Base-by-base conservation (phyloP, 1,284 basidiomycete genomes). In the Cryptococcus deneoformans region DNA sequence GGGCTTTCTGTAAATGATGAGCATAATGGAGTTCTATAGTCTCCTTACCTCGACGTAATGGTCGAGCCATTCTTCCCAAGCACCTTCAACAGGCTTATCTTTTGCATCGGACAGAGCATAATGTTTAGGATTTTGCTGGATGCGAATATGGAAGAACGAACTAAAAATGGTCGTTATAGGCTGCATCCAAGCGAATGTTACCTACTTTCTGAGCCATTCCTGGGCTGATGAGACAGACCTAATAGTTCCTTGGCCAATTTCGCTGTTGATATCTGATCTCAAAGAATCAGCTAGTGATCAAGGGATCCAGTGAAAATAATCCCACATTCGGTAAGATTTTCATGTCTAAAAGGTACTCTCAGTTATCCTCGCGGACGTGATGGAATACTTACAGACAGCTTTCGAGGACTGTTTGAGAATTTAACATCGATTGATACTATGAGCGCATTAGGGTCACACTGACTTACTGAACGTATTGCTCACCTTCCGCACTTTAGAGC, bases 201-300 rank as follows among this genome's bases (percentile, higher is more conserved):
- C 61, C 39, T 39, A 71, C 74, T 81, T 83, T 50, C 82, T 84
- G 40, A 92, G 79, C 93, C 93, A 96, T 10, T 82, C 79, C 39
- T 78, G 65, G 1, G 90, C 92, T 5, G 83, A 83, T 2, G 80
- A 74, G 4, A 89, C 63, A 61, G 82, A 81, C 2, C 80, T 84
- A 65, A 95, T 92, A 0, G 90, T 93, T 3, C 86, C 84, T 7
- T 96, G 82, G 0, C 87, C 87, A 53, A 96, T 88, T 77, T 97
- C 94, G 2, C 91, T 92, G 70, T 96, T 96, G 66, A 97, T 79
- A 72, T 96, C 73, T 76, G 46, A 2, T 24, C 7, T 10, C 29
- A 46, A 29, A 44, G 7, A 29, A 47, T 57, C 39, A 54, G 50
- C 11, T 29, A 29, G 29, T 29, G 29, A 29, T 6, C 8, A 10